Base-by-base conservation (phyloP, 116 monocot genomes). In the Trichopus zeylanicus region DNA sequence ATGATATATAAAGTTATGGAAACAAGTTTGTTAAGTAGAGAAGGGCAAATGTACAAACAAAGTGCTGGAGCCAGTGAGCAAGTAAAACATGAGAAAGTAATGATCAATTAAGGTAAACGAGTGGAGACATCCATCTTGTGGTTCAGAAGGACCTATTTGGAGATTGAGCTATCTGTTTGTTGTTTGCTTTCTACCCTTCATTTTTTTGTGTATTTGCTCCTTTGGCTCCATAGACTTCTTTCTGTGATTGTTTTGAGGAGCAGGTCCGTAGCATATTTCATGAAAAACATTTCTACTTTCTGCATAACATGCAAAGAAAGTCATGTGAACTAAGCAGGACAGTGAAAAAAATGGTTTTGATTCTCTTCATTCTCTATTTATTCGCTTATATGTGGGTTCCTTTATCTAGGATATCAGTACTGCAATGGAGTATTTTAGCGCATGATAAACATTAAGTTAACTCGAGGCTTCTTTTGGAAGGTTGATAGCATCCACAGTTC, bases 401-500 rank as follows among this genome's bases (percentile, higher is more conserved):
- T 42, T 42, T 42, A 4, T 42, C n/a, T 13, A 16, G 42, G 13
- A 15, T 42, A 42, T 42, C 42, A 13, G 13, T 1, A 42, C 42
- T 12, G 18, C 13, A 8, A 33, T 42, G 42, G 0, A 42, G 13
- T 42, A 18, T 42, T 42, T 42, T 42, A 42, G 0, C 18, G 4
- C 13, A 15, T 42, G 4, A n/a, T n/a, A 34, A 53, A 53, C n/a
- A n/a, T n/a, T n/a, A n/a, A n/a, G 26, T 47, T 29, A 46, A 55
- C 3, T 61, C 46, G 26, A n/a, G 6, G 24, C 21, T 58, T 19
- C 18, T 46, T 48, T 57, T 32, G 27, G 25, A 67, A 94, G 94
- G 89, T 95, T 33, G 95, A 89, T 76, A 78, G 11, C 89, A 95
- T 66, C 95, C 95, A 22, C 63, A 74, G 33, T 95, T 86, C 59